Conservation (phyloP, 768 basidiomycete species). For the Scleroderma bovista region DNA sequence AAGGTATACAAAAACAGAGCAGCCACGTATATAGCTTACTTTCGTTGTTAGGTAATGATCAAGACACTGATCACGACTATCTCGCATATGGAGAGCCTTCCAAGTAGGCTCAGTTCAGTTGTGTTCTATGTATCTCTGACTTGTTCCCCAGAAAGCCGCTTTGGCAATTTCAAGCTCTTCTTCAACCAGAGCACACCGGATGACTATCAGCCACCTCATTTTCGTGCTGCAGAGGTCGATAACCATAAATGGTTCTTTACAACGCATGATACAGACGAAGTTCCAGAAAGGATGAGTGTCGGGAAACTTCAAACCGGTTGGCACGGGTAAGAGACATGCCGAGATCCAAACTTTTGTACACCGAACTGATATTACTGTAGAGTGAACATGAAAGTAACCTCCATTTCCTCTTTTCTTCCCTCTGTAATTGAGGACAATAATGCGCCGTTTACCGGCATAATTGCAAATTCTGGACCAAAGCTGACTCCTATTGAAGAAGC, state of each 20-base stretch:
- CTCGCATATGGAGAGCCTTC: conserved; percentile 72
- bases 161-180: conserved; percentile 84
- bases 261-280: conserved; percentile 67
- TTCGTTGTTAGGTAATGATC: conserved; percentile 50
- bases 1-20: conserved; percentile 42
- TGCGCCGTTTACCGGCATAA: conserved; percentile 48
- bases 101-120: conserved; percentile 45
- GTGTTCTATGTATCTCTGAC: neutral
- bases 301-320: conserved; percentile 67
- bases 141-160: conserved; percentile 56
- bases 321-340: conserved; percentile 48
- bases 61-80: conserved; percentile 77
- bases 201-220: conserved; percentile 82
- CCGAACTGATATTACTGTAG: conserved; percentile 30
- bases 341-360: neutral
- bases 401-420: conserved; percentile 70
- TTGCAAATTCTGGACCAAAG: conserved; percentile 27
- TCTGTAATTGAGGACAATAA: conserved; percentile 54
- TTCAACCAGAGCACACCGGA: conserved; percentile 75
- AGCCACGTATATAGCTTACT: neutral
- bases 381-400: conserved; percentile 65
- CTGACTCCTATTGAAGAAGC: conserved; percentile 59
- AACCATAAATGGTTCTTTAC: conserved; percentile 77
- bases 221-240: conserved; percentile 64
- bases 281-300: conserved; percentile 67